Percentiles rank a stretch among this genome's conserved stretches.
These are phyloP conservation scores for Microdochium nivale DNA, from an alignment of 2,329 filamentous ascomycete genomes.

Conservation along the genomic window DNA sequence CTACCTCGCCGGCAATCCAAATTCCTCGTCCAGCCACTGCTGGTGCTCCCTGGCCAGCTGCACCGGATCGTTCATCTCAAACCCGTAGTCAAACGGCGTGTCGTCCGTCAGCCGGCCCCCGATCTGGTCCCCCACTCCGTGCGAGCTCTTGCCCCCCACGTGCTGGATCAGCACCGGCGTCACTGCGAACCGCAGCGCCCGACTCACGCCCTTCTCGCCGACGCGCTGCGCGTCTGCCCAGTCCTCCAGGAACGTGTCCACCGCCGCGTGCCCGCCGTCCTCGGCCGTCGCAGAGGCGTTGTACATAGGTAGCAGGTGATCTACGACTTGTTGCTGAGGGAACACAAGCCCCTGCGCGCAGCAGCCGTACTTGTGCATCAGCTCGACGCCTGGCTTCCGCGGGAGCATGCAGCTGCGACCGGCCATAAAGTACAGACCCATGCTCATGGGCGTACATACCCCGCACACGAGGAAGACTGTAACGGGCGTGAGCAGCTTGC, in stretches of 20 bases:
- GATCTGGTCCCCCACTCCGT: constrained; percentile 9
- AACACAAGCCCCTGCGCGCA: constrained; percentile 19
- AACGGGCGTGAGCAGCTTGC: constrained; percentile 5
- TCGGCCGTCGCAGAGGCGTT: constrained; percentile 4
- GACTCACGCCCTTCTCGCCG: background rate
- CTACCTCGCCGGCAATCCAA: background rate
- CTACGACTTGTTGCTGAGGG: constrained; percentile 9
- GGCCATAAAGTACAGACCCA: constrained; percentile 15
- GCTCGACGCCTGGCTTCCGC: constrained; percentile 8
- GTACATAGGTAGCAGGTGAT: constrained; percentile 13
- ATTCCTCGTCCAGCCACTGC: background rate
- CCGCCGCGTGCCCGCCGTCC: constrained; percentile 4
- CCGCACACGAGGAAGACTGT: constrained; percentile 6
- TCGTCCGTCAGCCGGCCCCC: constrained; percentile 7
- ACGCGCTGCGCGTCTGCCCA: constrained; percentile 8
- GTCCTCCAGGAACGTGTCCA: constrained; percentile 18
- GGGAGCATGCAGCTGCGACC: constrained; percentile 14
- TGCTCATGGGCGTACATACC: constrained; percentile 13
- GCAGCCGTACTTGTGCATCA: constrained; percentile 15
- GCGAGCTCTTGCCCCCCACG: constrained; percentile 16
- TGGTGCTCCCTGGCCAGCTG: constrained; percentile 11
- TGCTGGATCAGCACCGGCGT: constrained; percentile 19
- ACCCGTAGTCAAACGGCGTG: constrained; percentile 11
- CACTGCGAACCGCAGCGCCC: constrained; percentile 14
- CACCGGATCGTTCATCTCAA: constrained; percentile 14